Evolutionary conservation across 805 yeast genomes (phyloP).

Genomic region (Myxozyma kluyveri): DNA sequence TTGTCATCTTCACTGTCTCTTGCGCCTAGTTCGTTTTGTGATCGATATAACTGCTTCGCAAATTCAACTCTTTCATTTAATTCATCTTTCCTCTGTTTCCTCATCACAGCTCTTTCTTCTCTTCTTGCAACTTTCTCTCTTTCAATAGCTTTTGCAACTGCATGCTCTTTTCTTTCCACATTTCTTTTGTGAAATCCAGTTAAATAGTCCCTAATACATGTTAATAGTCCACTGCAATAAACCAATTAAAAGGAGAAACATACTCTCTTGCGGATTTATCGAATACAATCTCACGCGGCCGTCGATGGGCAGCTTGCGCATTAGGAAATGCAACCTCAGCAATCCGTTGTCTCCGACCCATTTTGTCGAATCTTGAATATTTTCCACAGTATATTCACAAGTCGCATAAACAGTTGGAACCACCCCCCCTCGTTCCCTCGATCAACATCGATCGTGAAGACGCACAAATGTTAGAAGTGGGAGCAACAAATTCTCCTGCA

Average conservation of each 20-base stretch:
- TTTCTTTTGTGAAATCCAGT: slow-evolving; percentile 97
- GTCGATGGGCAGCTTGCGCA: neutral
- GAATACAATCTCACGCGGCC: slow-evolving; percentile 64
- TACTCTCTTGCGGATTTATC: slow-evolving; percentile 68
- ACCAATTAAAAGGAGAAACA: slow-evolving; percentile 22
- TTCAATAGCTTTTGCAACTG: slow-evolving; percentile 71
- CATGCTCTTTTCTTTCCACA: slow-evolving; percentile 81
- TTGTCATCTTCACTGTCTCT: neutral
- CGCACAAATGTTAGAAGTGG: no score
- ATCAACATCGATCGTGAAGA: no score
- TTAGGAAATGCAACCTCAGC: neutral
- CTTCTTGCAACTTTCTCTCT: slow-evolving; percentile 68
- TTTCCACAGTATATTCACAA: no score
- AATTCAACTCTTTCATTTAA: slow-evolving; percentile 63
- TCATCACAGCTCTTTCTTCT: slow-evolving; percentile 65
- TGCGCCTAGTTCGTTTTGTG: neutral
- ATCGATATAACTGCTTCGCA: slow-evolving; percentile 42
- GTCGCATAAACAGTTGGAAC: no score
- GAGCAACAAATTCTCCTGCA: no score
- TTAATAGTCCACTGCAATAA: neutral
- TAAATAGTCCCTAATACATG: slow-evolving; percentile 55
- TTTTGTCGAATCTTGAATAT: neutral
- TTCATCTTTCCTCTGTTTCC: slow-evolving; percentile 68
- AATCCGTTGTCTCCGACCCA: neutral
- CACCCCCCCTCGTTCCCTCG: no score